Base-by-base conservation (phyloP, 495 filamentous ascomycete species). In the Aspergillus egyptiacus region DNA sequence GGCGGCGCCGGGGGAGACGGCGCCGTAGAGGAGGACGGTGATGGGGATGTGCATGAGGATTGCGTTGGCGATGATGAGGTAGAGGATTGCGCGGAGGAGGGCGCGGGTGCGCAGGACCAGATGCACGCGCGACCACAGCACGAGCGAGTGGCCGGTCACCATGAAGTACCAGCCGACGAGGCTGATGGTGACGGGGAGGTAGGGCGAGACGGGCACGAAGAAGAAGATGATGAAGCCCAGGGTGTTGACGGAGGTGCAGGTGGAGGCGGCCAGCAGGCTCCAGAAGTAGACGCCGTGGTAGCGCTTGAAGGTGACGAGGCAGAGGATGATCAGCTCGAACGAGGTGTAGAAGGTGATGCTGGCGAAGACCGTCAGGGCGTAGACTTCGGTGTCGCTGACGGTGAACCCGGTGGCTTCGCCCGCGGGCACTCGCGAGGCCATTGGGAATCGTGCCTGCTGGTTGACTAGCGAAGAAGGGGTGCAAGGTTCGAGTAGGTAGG, bases 241-340 rank as follows among this genome's bases (percentile, higher is more conserved):
- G 11, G 60, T 62, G 48, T 74, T 57, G 0, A 73, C 66, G 20
- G 75, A 61, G 20, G 71, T 56, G 36, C 60, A 48, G 48, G 59
- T 56, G 2, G 66, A 68, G 6, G 71, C 49, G 31, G 73, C 55
- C n/a, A 77, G 61, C 7, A 78, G 48, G 22, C 67, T 71, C 72
- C 73, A 78, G 60, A 78, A 78, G 53, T 78, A 78, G 14, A 65
- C 61, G 6, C 74, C 71, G 3, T 62, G 64, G 39, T 63, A 65
- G 31, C 68, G 65, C 39, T 68, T 73, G 54, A 78, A 78, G 6
- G 73, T 72, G 25, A 68, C 47, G 30, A 78, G 64, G 34, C 71
- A 69, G 31, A 75, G 67, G 6, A 72, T 24, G 8, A 74, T 53
- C 3, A 78, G 59, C 50, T 78, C 75, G n/a, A n/a, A n/a, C n/a